phyloP scores from a whole-genome alignment of 495 filamentous ascomycete genomes.

The Hyaloscypha variabilis region DNA sequence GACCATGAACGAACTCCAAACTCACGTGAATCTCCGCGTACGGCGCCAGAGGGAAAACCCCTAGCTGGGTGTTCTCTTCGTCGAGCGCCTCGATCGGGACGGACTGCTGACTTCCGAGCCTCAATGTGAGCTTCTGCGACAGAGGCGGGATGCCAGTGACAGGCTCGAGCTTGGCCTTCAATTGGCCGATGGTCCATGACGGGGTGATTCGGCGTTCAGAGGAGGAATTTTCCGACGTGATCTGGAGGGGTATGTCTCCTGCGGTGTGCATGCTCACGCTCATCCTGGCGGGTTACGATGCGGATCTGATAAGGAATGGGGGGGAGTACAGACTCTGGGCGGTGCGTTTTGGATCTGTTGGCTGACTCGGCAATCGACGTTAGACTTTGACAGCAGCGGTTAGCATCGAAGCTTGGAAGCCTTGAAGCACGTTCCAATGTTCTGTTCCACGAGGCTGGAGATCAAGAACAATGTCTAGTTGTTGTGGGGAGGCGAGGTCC shows the following conservation, averaged over 20 bases:
- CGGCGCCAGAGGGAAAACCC: constrained; percentile 63
- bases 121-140: constrained; percentile 73
- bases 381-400: neutral
- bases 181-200: constrained; percentile 84
- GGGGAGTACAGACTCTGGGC: neutral
- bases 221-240: constrained; percentile 73
- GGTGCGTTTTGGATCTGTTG: constrained; percentile 7
- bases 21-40: constrained; percentile 81
- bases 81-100: constrained; percentile 63
- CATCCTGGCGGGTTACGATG: constrained; percentile 6
- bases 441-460: neutral
- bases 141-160: constrained; percentile 89
- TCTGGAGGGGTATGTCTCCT: constrained; percentile 80
- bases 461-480: neutral
- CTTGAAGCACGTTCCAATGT: neutral
- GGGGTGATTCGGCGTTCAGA: constrained; percentile 90
- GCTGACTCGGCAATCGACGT: neutral
- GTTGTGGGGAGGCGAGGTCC: neutral
- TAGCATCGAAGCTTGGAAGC: neutral
- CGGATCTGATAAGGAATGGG: constrained; percentile 10
- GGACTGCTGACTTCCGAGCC: constrained; percentile 54
- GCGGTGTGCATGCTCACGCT: constrained; percentile 56
- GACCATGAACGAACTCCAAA: constrained; percentile 31
- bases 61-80: constrained; percentile 66
- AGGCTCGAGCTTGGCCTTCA: constrained; percentile 89